Evolutionary conservation across 306 rosid species (phyloP), one percentile per base, ranked within the genome.

Genomic region (Vicia faba): DNA sequence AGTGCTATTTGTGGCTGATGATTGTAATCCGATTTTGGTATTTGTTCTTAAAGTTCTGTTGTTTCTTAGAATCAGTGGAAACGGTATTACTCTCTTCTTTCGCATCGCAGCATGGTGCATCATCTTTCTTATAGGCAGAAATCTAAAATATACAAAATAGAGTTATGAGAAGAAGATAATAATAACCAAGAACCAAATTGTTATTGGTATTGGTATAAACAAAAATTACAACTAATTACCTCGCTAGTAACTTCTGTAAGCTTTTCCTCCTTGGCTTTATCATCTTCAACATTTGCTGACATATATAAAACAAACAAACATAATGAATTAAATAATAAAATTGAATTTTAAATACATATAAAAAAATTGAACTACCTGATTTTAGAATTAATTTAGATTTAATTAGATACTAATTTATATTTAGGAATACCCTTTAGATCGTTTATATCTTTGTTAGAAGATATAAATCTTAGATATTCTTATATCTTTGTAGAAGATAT

Each of bases 51-150:
- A 82, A 77, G 13, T 79, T 74, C 63, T 82, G 81, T 43, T 75
- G 83, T 77, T 85, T 86, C 81, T 82, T 93, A 53, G 90, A 79
- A 79, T 62, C 74, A 2, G 82, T 81, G 63, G 80, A 69, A 19
- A 72, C 14, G 14, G 49, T 0, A 44, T 25, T 51, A 20, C 41
- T 69, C 69, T 80, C 86, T 43, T 78, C 83, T 74, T 64, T 74
- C 43, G 49, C 58, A 10, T 69, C 75, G n/a, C 14, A 51, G 62
- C 62, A 35, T 43, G 77, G 69, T 57, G 26, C 75, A 29, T 41
- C 62, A 9, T 38, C 62, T 57, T 69, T 77, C 80, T 80, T 79
- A 29, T 2, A 0, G 40, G 63, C 57, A 44, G 82, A 77, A 62
- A 57, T 75, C 90, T 89, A 77, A 60, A 70, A 77, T 29, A 11